phyloP scores from a whole-genome alignment of 768 basidiomycete genomes.

The Gymnopilus junonius region DNA sequence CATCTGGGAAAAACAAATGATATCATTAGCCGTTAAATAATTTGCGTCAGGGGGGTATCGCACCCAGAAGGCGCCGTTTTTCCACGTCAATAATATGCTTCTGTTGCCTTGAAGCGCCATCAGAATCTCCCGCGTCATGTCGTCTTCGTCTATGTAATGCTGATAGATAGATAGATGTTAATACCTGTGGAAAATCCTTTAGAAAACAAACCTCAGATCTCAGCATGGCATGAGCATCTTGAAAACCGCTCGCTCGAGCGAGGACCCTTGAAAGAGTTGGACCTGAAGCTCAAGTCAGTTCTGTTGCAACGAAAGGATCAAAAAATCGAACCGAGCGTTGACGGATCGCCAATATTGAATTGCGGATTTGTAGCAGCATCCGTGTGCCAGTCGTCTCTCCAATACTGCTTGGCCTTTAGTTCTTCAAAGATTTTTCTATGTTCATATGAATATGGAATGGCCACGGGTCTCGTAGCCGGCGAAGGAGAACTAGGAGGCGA shows the following conservation, averaged over 20 bases:
- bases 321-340: conserved; percentile 62
- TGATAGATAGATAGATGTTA: conserved; percentile 25
- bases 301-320: neutral
- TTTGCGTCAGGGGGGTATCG: neutral
- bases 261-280: conserved; percentile 46
- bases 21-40: neutral
- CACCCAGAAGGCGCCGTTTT: conserved; percentile 37
- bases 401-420: conserved; percentile 70
- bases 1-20: conserved; percentile 36
- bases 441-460: conserved; percentile 41
- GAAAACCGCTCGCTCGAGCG: conserved; percentile 36
- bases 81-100: conserved; percentile 57
- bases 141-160: conserved; percentile 75
- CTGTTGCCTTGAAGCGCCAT: conserved; percentile 76
- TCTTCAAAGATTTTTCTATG: conserved; percentile 65
- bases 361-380: conserved; percentile 43
- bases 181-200: neutral
- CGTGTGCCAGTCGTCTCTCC: conserved; percentile 68
- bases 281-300: conserved; percentile 32
- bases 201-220: conserved; percentile 45
- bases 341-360: conserved; percentile 73
- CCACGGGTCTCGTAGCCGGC: neutral
- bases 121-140: conserved; percentile 77
- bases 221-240: conserved; percentile 43
- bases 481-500: conserved; percentile 5